Evolutionary conservation across 495 filamentous ascomycete genomes (phyloP).

Genomic region (Neurospora sp.): DNA sequence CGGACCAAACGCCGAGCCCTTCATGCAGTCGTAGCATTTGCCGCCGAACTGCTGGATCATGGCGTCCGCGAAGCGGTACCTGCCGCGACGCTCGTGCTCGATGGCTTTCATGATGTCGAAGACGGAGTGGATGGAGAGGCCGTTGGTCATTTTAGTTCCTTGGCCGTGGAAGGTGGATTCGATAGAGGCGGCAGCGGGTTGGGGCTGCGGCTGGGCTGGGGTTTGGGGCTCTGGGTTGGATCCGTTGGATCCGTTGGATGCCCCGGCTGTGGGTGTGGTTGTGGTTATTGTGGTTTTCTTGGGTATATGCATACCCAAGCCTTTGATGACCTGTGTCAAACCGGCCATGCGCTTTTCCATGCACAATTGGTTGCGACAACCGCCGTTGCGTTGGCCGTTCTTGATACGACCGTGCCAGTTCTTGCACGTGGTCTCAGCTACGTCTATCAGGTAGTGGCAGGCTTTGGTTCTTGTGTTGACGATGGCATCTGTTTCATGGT

Average conservation of each 20-base stretch:
- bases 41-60: neutral
- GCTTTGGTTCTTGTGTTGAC: neutral
- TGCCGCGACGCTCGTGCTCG: neutral
- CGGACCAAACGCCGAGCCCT: neutral
- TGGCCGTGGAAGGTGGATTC: neutral
- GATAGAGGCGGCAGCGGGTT: neutral
- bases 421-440: neutral
- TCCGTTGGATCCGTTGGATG: neutral
- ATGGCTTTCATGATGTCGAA: neutral
- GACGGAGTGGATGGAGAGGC: neutral
- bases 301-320: neutral
- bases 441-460: neutral
- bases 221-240: neutral
- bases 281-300: neutral
- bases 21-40: conserved; percentile 1
- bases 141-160: neutral
- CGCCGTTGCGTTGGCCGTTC: neutral
- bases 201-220: neutral
- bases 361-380: neutral
- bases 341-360: neutral
- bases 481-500: neutral
- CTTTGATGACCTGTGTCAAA: neutral
- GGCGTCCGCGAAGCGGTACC: neutral
- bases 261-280: neutral
- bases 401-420: conserved; percentile 1